Conservation (phyloP, 805 yeast species). For the Monosporozyma solicola region DNA sequence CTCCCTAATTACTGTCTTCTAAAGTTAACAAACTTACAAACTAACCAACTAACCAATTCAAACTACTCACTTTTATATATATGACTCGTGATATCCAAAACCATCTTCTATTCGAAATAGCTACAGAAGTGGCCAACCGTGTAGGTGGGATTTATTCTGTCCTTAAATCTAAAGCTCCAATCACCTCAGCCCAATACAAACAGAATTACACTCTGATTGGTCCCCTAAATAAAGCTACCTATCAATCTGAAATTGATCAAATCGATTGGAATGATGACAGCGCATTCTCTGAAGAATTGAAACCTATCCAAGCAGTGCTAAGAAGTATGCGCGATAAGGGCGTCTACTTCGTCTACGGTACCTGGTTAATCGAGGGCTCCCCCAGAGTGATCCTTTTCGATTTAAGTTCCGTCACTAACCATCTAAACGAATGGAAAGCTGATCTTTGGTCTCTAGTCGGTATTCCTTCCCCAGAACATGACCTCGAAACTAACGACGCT, state of each 20-base stretch:
- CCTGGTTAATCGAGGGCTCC: conserved; percentile 98
- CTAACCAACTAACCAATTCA: too few species aligned
- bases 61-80: too few species aligned
- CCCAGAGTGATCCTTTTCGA: conserved; percentile 89
- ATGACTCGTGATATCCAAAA: conserved; percentile 82
- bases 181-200: conserved; percentile 86
- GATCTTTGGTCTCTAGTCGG: conserved; percentile 89
- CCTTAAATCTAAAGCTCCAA: conserved; percentile 91
- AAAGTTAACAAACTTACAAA: too few species aligned
- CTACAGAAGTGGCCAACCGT: conserved; percentile 95
- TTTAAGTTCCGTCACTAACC: conserved; percentile 59
- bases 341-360: conserved; percentile 72
- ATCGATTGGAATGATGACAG: conserved; percentile 46
- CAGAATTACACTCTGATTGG: conserved; percentile 83
- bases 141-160: conserved; percentile 98
- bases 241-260: conserved; percentile 76
- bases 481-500: conserved; percentile 84
- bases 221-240: conserved; percentile 66
- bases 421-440: conserved; percentile 85
- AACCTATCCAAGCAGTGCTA: conserved; percentile 38
- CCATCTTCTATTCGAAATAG: conserved; percentile 84
- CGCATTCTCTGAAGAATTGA: conserved; percentile 22
- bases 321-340: conserved; percentile 79
- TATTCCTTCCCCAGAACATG: conserved; percentile 87
- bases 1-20: too few species aligned